phyloP scores from a whole-genome alignment of 192 early-diverging fungal species.

The Diversispora eburnea region DNA sequence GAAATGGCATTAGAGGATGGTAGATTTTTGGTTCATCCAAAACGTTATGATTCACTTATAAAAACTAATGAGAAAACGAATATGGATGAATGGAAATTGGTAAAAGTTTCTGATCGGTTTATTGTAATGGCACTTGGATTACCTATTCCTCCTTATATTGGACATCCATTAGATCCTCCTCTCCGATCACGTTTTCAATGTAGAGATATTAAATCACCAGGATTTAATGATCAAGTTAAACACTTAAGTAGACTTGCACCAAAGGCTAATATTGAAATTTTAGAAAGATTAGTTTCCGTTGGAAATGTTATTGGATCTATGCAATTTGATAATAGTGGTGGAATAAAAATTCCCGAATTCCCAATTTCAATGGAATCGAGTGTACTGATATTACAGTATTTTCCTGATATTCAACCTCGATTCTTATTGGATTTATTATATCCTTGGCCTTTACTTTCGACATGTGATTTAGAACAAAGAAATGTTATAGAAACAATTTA shows the following conservation, averaged over 20 bases:
- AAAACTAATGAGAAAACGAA: conserved; percentile 47
- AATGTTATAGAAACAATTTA: conserved; percentile 59
- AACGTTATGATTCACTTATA: conserved; percentile 60
- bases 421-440: conserved; percentile 57
- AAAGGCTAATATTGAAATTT: conserved; percentile 39
- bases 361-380: conserved; percentile 50
- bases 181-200: conserved; percentile 76
- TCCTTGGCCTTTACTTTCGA: conserved; percentile 56
- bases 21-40: conserved; percentile 66
- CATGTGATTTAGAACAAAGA: conserved; percentile 54
- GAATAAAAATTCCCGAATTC: conserved; percentile 58
- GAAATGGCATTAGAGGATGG: conserved; percentile 85
- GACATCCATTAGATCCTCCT: conserved; percentile 74
- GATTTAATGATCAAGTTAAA: conserved; percentile 48
- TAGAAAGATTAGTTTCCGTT: conserved; percentile 57
- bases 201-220: conserved; percentile 56
- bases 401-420: conserved; percentile 47
- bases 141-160: conserved; percentile 66
- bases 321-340: conserved; percentile 36
- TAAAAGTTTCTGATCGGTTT: conserved; percentile 63
- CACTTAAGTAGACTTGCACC: conserved; percentile 46
- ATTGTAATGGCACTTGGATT: conserved; percentile 73
- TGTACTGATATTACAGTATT: conserved; percentile 39
- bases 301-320: conserved; percentile 49
- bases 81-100: conserved; percentile 57